Percentiles rank a stretch among this genome's conserved stretches.
Evolutionary conservation across 805 yeast genomes (phyloP).

Genomic region (Deakozyma indianensis): DNA sequence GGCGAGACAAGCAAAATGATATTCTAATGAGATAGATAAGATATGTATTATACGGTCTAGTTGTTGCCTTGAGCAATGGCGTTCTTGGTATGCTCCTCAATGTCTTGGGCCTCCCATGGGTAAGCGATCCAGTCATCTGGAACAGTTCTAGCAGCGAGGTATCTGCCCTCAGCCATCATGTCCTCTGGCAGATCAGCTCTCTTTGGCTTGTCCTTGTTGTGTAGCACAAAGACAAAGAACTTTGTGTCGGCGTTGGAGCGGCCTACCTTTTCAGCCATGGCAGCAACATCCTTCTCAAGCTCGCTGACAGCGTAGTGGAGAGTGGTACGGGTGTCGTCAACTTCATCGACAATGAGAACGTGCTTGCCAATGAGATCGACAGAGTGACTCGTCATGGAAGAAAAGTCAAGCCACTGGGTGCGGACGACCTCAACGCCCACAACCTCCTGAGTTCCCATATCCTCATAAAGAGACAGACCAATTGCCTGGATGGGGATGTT

Average conservation of each 20-base stretch:
- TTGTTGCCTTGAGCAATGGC: slow-evolving; percentile 58
- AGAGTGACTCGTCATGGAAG: slow-evolving; percentile 51
- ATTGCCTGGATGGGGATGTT: slow-evolving; percentile 92
- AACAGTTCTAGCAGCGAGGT: slow-evolving; percentile 60
- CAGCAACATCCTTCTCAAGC: slow-evolving; percentile 48
- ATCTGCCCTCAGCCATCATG: slow-evolving; percentile 48
- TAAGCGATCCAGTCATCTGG: slow-evolving; percentile 77
- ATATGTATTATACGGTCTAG: slow-evolving; percentile 12
- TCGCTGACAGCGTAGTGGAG: slow-evolving; percentile 72
- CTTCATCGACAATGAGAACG: slow-evolving; percentile 76
- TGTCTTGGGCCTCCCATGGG: slow-evolving; percentile 81
- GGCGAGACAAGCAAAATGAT: slow-evolving; percentile 5
- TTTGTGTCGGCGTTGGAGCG: slow-evolving; percentile 46
- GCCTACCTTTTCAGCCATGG: slow-evolving; percentile 45
- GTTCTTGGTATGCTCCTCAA: slow-evolving; percentile 54
- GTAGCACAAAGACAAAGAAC: slow-evolving; percentile 67
- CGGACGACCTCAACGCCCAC: slow-evolving; percentile 73
- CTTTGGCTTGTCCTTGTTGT: slow-evolving; percentile 73
- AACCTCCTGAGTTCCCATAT: slow-evolving; percentile 40
- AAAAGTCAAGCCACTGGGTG: slow-evolving; percentile 84
- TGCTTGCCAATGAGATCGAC: slow-evolving; percentile 71
- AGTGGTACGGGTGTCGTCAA: slow-evolving; percentile 85
- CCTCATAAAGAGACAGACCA: slow-evolving; percentile 84
- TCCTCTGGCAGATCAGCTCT: slow-evolving; percentile 55
- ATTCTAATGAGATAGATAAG: not conserved